Percentiles rank a stretch among this genome's conserved stretches.
These are phyloP conservation scores for Byssothecium circinans DNA, from an alignment of 2,329 filamentous ascomycete species.

Conservation along the genomic window DNA sequence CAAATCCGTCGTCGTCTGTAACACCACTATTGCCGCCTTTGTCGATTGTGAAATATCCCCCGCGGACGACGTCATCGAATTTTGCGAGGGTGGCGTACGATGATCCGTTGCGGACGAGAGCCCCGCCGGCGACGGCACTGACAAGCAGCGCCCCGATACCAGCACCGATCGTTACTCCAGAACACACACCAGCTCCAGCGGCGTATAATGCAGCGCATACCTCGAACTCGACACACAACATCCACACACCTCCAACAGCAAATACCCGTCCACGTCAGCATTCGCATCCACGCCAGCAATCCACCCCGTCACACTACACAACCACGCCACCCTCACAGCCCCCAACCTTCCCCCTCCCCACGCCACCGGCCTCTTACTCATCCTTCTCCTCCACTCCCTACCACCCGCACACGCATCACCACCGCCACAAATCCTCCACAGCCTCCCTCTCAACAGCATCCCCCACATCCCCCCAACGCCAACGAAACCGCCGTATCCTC, in stretches of 20 bases:
- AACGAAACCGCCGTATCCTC: constrained; percentile 20
- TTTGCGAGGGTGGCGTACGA: constrained; percentile 6
- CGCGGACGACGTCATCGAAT: constrained; percentile 1
- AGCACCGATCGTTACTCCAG: constrained; percentile 7
- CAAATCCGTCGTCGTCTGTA: neutral
- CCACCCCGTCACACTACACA: neutral
- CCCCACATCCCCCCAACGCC: constrained; percentile 10
- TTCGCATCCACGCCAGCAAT: neutral
- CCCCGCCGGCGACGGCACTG: constrained; percentile 2
- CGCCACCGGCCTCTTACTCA: constrained; percentile 1
- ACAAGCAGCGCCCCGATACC: constrained; percentile 9
- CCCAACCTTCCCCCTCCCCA: neutral
- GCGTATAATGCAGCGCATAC: neutral
- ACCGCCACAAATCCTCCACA: constrained; percentile 10
- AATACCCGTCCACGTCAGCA: constrained; percentile 3
- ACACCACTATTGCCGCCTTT: neutral
- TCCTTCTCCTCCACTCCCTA: constrained; percentile 10
- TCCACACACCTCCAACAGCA: constrained; percentile 8
- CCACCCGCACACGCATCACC: constrained; percentile 18
- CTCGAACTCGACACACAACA: constrained; percentile 11
- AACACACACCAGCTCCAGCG: neutral
- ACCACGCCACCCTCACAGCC: neutral
- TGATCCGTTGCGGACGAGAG: constrained; percentile 7
- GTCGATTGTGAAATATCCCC: neutral
- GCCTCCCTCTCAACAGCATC: neutral